Conservation (phyloP, 2,329 filamentous ascomycete genomes). For the Fusarium torreyae region DNA sequence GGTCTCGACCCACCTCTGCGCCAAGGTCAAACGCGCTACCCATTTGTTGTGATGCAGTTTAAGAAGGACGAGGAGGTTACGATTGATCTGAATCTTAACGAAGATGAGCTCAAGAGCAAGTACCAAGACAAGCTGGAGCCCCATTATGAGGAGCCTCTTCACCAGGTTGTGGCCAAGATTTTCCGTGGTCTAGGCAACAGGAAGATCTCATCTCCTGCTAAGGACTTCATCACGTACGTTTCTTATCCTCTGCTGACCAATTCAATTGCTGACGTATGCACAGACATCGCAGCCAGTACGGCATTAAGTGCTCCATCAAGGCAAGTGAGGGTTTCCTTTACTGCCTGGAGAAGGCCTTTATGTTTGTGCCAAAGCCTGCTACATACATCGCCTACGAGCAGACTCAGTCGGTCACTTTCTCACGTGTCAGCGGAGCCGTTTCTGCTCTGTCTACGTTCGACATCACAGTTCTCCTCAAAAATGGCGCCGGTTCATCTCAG, state of each 20-base stretch:
- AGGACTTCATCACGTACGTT: slow-evolving; percentile 86
- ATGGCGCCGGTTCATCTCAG: slow-evolving; percentile 87
- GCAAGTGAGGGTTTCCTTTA: slow-evolving; percentile 98
- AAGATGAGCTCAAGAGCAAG: slow-evolving; percentile 84
- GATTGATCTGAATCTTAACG: slow-evolving; percentile 95
- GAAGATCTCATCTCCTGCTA: slow-evolving; percentile 93
- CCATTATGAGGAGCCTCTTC: slow-evolving; percentile 94
- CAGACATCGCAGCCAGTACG: slow-evolving; percentile 90
- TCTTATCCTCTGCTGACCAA: slow-evolving; percentile 7
- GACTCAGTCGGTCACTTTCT: slow-evolving; percentile 92
- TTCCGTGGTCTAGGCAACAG: slow-evolving; percentile 96
- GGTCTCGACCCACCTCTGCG: slow-evolving; percentile 95
- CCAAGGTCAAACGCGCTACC: slow-evolving; percentile 97
- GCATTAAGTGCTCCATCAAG: slow-evolving; percentile 99
- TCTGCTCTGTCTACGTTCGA: slow-evolving; percentile 97
- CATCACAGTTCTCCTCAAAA: slow-evolving; percentile 93
- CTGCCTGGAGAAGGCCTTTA: slow-evolving; percentile 97
- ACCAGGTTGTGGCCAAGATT: slow-evolving; percentile 94
- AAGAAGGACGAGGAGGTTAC: slow-evolving; percentile 98
- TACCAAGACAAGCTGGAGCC: slow-evolving; percentile 92
- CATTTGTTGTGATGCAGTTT: slow-evolving; percentile 99
- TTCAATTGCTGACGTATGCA: slow-evolving; percentile 49
- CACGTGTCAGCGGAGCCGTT: slow-evolving; percentile 92
- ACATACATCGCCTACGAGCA: slow-evolving; percentile 98
- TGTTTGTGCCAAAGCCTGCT: slow-evolving; percentile 98